These are phyloP conservation scores for Suillus spraguei DNA, from an alignment of 768 basidiomycete genomes.

Conservation along the genomic window DNA sequence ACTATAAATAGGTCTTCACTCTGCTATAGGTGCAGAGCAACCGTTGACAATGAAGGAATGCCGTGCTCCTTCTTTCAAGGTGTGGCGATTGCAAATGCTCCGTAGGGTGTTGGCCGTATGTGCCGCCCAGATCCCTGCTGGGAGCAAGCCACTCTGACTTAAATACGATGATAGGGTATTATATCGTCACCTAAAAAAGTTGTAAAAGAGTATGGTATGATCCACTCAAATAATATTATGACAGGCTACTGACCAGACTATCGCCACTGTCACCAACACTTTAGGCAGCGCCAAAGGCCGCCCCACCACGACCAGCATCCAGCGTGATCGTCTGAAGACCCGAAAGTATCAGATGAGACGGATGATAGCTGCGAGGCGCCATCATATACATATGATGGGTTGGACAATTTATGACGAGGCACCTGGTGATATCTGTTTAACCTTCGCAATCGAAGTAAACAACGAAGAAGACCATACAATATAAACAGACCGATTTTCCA, in stretches of 20 bases:
- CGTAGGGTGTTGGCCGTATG: not conserved
- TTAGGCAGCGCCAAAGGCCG: constrained; percentile 26
- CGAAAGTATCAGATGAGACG: constrained; percentile 24
- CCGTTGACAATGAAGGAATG: not conserved
- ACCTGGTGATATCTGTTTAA: constrained; percentile 10
- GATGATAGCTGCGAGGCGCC: constrained; percentile 29
- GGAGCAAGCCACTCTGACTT: too few species aligned
- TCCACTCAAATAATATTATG: not conserved
- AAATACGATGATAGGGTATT: not conserved
- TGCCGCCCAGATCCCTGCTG: not conserved
- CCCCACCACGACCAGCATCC: constrained; percentile 24
- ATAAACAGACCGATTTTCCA: constrained; percentile 8
- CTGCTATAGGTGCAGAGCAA: not conserved
- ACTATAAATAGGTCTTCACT: not conserved
- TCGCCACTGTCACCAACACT: constrained; percentile 29
- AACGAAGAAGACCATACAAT: constrained; percentile 16
- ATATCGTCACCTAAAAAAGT: not conserved
- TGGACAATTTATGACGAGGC: constrained; percentile 12
- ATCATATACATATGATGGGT: constrained; percentile 23
- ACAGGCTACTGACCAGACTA: not conserved
- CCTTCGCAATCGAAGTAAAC: not conserved
- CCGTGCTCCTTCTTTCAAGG: not conserved
- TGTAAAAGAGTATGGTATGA: not conserved
- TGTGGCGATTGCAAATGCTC: not conserved
- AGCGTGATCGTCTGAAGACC: constrained; percentile 17